These are phyloP conservation scores for Phytophthora pini DNA, from an alignment of 352 stramenopile genomes.

Conservation along the genomic window DNA sequence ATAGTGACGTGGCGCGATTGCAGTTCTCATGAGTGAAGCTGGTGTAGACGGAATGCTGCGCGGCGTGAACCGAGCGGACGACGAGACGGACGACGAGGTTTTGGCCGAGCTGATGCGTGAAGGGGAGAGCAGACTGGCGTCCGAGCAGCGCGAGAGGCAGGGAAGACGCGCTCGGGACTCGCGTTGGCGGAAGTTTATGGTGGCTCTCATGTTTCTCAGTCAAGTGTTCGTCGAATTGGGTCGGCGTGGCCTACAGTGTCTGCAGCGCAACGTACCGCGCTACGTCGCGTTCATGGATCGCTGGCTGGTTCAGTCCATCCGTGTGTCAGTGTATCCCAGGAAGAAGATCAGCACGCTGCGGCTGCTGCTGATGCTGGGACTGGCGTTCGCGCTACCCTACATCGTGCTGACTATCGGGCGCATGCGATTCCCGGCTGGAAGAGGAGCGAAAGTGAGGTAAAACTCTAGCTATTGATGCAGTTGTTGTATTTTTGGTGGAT, in stretches of 20 bases:
- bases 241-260: conserved; percentile 43
- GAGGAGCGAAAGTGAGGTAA: conserved; percentile 18
- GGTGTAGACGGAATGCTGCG: conserved; percentile 17
- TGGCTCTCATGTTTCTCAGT: conserved; percentile 50
- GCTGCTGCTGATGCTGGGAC: conserved; percentile 43
- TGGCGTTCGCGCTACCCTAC: conserved; percentile 54
- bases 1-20: no score
- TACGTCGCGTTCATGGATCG: conserved; percentile 62
- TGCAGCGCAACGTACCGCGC: conserved; percentile 54
- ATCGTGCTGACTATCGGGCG: conserved; percentile 53
- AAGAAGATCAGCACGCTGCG: conserved; percentile 48
- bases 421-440: conserved; percentile 34
- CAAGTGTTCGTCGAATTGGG: conserved; percentile 62
- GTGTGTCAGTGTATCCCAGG: conserved; percentile 40
- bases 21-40: neutral
- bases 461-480: neutral
- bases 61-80: conserved; percentile 28
- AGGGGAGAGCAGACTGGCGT: conserved; percentile 36
- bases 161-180: conserved; percentile 18
- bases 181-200: conserved; percentile 51
- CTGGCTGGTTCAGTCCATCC: conserved; percentile 55
- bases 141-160: conserved; percentile 25
- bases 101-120: conserved; percentile 53
- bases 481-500: neutral
- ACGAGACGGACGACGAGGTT: conserved; percentile 53